phyloP scores from a whole-genome alignment of 345 rosid species.

The Draba incana region DNA sequence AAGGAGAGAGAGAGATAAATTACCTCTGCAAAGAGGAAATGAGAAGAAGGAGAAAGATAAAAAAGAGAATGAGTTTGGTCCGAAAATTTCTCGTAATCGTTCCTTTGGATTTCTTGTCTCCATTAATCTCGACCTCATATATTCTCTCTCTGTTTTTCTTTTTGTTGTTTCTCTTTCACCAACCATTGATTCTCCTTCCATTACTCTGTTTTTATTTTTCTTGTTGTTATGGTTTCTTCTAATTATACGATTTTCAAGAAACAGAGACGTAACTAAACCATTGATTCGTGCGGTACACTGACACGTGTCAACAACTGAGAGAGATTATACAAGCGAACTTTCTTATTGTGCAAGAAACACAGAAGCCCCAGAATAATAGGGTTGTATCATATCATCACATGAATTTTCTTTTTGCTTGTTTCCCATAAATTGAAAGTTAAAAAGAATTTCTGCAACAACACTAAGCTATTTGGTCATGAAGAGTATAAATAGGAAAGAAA shows the following conservation, averaged over 20 bases:
- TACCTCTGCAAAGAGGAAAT: constrained; percentile 57
- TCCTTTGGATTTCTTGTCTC: constrained; percentile 30
- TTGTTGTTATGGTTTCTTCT: background rate
- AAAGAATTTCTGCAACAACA: constrained; percentile 2
- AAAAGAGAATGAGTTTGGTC: constrained; percentile 24
- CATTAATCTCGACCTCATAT: constrained; percentile 22
- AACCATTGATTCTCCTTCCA: constrained; percentile 33
- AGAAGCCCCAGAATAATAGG: no score
- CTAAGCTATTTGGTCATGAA: constrained; percentile 16
- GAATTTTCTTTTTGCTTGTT: background rate
- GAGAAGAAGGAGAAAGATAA: constrained; percentile 36
- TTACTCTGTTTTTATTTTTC: constrained; percentile 4
- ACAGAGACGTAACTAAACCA: background rate
- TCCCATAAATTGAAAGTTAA: background rate
- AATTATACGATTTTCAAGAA: background rate
- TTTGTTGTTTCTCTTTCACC: constrained; percentile 4
- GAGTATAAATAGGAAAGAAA: background rate
- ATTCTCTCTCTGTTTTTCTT: background rate
- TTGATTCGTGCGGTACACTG: no score
- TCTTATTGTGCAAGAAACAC: background rate
- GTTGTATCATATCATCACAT: background rate
- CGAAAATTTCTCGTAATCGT: constrained; percentile 38
- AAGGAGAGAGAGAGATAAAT: background rate
- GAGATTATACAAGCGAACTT: background rate
- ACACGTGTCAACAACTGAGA: background rate